phyloP scores from a whole-genome alignment of 1,139 yeast species.

The Blastobotrys petasosporus region DNA sequence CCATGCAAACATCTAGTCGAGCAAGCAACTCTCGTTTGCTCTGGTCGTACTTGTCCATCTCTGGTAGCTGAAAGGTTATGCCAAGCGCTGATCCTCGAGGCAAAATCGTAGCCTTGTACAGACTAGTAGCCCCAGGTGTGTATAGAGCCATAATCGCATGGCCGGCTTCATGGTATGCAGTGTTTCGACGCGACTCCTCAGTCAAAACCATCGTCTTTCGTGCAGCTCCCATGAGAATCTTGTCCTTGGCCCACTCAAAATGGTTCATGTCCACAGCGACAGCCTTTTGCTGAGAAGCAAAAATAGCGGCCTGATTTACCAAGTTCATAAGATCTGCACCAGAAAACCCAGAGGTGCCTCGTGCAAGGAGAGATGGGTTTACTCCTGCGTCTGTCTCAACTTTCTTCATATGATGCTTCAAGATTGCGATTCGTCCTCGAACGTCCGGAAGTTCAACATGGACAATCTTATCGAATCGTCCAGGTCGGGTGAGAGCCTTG shows the following conservation, averaged over 20 bases:
- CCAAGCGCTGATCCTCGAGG: constrained; percentile 98
- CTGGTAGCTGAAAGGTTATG: constrained; percentile 94
- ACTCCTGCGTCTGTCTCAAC: constrained; percentile 81
- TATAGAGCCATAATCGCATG: constrained; percentile 97
- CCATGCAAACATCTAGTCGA: constrained; percentile 94
- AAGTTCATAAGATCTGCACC: constrained; percentile 96
- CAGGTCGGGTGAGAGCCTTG: constrained; percentile 96
- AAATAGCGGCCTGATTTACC: constrained; percentile 96
- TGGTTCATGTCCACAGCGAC: constrained; percentile 85
- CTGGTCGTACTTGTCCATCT: constrained; percentile 95
- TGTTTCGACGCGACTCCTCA: constrained; percentile 85
- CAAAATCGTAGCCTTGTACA: constrained; percentile 92
- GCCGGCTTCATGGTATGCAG: constrained; percentile 99
- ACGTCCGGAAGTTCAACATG: constrained; percentile 96
- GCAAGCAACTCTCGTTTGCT: constrained; percentile 88
- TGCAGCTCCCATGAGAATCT: constrained; percentile 96
- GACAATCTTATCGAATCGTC: constrained; percentile 94
- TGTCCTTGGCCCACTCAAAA: constrained; percentile 98
- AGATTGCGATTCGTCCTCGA: constrained; percentile 89
- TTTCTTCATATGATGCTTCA: constrained; percentile 87
- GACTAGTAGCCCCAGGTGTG: constrained; percentile 92
- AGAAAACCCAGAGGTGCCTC: constrained; percentile 95
- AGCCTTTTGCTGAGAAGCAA: constrained; percentile 90
- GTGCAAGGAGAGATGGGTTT: constrained; percentile 81
- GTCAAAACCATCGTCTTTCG: constrained; percentile 96